Base-by-base conservation (phyloP, 345 rosid genomes). In the Noccaea bulbosa region DNA sequence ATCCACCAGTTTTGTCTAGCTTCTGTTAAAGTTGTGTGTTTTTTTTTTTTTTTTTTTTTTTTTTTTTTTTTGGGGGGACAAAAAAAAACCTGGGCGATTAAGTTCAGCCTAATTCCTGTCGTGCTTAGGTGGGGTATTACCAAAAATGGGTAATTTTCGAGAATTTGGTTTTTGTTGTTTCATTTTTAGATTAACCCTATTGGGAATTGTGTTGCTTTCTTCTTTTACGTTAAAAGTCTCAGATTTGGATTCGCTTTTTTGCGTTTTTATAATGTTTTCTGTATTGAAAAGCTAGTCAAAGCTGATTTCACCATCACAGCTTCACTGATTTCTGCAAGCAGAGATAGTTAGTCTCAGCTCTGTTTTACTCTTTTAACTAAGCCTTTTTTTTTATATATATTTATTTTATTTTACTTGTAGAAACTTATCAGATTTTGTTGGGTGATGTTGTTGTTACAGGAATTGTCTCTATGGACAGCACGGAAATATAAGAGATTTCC, bases 161-260 rank as follows among this genome's bases (percentile, higher is more conserved):
- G 60, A 33, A n/a, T 75, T 62, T 54, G 65, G 39, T 46, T 38
- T 38, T 2, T 12, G 41, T 54, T 60, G 44, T n/a, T 8, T 59
- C 68, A 20, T 35, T 52, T 67, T 34, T 60, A 52, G 62, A 60
- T 34, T 43, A 51, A 41, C 2, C 48, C 67, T 59, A 20, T 58
- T 2, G 62, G 38, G 67, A 68, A 44, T 66, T 61, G 54, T 67
- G 45, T 10, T 4, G 30, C 30, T 27, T 27, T 27, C 30, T 27
- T 27, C 30, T 27, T 43, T 59, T 7, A 4, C 15, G 8, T 65
- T 32, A 12, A 65, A 40, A 50, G 57, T 24, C 39, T 32, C 54
- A 50, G 78, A 74, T 74, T 74, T 73, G 27, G 77, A 39, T 57
- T 65, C 52, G 57, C 46, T 57, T 64, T 58, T 34, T 15, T 39